Evolutionary conservation across 2,329 filamentous ascomycete species (phyloP).

Genomic region (Ophiostoma sp.): DNA sequence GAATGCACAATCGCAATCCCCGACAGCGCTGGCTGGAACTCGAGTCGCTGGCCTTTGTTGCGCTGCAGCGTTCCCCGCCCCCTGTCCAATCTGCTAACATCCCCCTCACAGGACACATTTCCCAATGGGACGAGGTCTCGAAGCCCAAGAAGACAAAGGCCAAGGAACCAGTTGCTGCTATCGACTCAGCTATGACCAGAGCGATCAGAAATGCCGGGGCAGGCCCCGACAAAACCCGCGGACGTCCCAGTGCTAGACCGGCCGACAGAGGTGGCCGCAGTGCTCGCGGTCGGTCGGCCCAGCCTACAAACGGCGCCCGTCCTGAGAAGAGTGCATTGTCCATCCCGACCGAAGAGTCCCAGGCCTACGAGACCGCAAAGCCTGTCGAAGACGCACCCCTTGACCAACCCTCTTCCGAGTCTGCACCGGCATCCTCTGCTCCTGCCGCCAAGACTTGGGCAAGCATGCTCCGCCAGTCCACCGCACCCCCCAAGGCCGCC

Average conservation of each 20-base stretch:
- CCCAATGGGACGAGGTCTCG: conserved; percentile 78
- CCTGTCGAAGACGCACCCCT: conserved; percentile 37
- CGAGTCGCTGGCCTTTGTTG: not conserved
- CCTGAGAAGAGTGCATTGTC: conserved; percentile 54
- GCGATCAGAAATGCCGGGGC: conserved; percentile 56
- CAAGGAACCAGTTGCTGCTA: conserved; percentile 55
- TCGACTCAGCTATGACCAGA: conserved; percentile 44
- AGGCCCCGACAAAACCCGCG: conserved; percentile 57
- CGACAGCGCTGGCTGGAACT: not conserved
- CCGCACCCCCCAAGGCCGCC: conserved; percentile 35
- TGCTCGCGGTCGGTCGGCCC: conserved; percentile 58
- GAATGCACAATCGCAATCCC: not conserved
- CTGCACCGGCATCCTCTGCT: conserved; percentile 28
- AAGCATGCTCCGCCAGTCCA: conserved; percentile 63
- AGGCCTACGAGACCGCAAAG: conserved; percentile 52
- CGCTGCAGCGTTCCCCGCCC: not conserved
- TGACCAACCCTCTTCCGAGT: conserved; percentile 32
- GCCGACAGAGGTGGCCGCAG: conserved; percentile 57
- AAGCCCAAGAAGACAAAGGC: conserved; percentile 69
- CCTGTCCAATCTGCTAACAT: not conserved
- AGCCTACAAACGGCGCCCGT: conserved; percentile 57
- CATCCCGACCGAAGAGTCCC: conserved; percentile 64
- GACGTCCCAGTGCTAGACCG: conserved; percentile 56
- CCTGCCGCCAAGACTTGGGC: conserved; percentile 61
- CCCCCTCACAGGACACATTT: conserved; percentile 59